Percentiles rank a stretch among this genome's conserved stretches.
These are phyloP conservation scores for Breviolum minutum DNA, from an alignment of 73 alveolate genomes.

Conservation along the genomic window DNA sequence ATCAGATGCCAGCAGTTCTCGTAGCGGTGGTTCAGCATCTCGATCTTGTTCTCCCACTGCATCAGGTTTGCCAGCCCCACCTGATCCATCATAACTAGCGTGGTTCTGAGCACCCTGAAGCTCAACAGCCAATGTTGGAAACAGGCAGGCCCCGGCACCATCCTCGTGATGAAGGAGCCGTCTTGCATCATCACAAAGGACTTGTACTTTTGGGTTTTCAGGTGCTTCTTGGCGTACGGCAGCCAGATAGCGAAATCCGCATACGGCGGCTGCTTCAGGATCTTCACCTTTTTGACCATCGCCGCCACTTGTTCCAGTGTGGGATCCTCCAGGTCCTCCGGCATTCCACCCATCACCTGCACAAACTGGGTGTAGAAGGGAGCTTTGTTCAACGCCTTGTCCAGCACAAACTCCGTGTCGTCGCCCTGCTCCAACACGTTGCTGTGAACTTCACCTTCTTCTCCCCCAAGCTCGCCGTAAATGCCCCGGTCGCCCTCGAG, in stretches of 20 bases:
- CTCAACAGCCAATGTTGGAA: not conserved
- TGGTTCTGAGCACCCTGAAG: not conserved
- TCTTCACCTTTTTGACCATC: not conserved
- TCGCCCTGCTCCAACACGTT: not conserved
- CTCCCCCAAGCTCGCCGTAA: not conserved
- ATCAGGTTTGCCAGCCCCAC: not conserved
- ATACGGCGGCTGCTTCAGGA: slow-evolving; percentile 21
- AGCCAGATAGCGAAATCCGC: not conserved
- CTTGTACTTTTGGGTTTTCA: not conserved
- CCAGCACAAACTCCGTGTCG: not conserved
- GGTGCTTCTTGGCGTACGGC: not conserved
- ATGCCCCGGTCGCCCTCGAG: not conserved
- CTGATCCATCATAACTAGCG: not conserved
- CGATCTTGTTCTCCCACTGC: not conserved
- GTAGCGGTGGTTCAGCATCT: not conserved
- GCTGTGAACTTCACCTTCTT: not conserved
- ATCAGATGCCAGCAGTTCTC: not conserved
- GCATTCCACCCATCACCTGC: not conserved
- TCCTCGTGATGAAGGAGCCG: not conserved
- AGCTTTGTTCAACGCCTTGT: too few species aligned
- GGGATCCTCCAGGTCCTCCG: slow-evolving; percentile 14
- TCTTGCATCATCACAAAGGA: not conserved
- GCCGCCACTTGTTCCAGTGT: not conserved
- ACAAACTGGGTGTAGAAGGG: not conserved
- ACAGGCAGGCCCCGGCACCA: not conserved